Evolutionary conservation across 148 eudicot genomes (phyloP).

Genomic region (Mesembryanthemum crystallinum): DNA sequence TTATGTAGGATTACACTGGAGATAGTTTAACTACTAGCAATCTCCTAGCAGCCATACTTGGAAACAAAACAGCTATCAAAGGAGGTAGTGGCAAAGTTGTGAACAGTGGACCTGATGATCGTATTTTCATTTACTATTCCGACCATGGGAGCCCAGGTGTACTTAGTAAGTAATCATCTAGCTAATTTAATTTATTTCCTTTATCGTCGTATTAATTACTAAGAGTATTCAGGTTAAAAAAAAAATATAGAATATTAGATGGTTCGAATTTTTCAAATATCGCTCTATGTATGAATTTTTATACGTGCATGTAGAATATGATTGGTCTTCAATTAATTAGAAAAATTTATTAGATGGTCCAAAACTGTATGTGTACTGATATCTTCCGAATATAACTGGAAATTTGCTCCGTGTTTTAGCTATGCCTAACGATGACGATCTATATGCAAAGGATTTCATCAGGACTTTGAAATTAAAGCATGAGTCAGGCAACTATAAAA

Average conservation of each 20-base stretch:
- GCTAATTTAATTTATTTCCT: not conserved
- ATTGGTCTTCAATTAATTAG: too few relatives aligned
- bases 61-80: slow-evolving; percentile 54
- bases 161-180: slow-evolving; percentile 47
- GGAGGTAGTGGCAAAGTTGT: slow-evolving; percentile 92
- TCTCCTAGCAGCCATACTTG: slow-evolving; percentile 67
- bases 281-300: not conserved
- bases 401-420: slow-evolving; percentile 28
- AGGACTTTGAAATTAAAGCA: slow-evolving; percentile 58
- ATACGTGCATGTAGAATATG: not conserved
- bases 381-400: not conserved
- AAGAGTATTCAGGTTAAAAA: too few relatives aligned
- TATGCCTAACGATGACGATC: slow-evolving; percentile 63
- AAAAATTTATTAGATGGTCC: too few relatives aligned
- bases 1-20: slow-evolving; percentile 74
- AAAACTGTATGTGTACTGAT: not conserved
- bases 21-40: slow-evolving; percentile 52
- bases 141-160: slow-evolving; percentile 92
- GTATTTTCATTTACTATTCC: slow-evolving; percentile 67
- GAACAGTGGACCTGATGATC: slow-evolving; percentile 81
- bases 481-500: slow-evolving; percentile 54
- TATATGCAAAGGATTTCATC: slow-evolving; percentile 63
- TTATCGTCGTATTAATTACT: not conserved
- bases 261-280: not conserved
- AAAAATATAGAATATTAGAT: too few relatives aligned